These are phyloP conservation scores for Amaranthus cruentus DNA, from an alignment of 148 eudicot species.

Conservation along the genomic window DNA sequence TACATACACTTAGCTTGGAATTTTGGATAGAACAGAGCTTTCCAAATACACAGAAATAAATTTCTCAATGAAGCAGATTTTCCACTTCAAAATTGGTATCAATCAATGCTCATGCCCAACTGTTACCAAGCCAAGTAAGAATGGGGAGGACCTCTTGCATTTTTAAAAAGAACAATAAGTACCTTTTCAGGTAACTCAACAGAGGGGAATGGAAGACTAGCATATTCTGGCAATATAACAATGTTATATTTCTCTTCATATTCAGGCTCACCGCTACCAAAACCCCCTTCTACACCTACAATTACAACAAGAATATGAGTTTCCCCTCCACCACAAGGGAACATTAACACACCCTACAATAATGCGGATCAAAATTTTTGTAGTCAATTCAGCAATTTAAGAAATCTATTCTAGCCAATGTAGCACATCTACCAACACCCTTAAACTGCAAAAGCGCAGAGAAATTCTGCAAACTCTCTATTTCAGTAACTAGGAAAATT, in stretches of 20 bases:
- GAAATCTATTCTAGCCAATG: neutral
- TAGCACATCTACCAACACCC: neutral
- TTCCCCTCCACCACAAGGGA: slow-evolving; percentile 5
- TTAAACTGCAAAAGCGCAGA: neutral
- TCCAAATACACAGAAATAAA: neutral
- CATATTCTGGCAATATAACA: slow-evolving; percentile 68
- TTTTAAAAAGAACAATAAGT: neutral
- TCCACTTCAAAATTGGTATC: neutral
- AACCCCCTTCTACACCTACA: slow-evolving; percentile 87
- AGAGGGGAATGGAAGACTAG: slow-evolving; percentile 74
- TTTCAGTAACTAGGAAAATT: too few relatives aligned
- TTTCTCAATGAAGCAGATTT: neutral
- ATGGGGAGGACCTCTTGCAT: neutral
- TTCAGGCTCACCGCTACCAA: slow-evolving; percentile 75
- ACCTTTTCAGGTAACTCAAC: slow-evolving; percentile 97
- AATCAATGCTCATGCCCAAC: neutral
- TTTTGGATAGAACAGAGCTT: neutral
- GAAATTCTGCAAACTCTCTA: neutral
- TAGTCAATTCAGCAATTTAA: neutral
- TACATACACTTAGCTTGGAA: neutral
- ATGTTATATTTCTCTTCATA: slow-evolving; percentile 65
- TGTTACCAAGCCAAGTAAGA: neutral
- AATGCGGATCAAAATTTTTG: neutral
- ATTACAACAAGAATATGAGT: slow-evolving; percentile 15
- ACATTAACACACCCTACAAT: slow-evolving; percentile 5